phyloP scores from a whole-genome alignment of 2,329 filamentous ascomycete genomes.

The Talaromyces sp. region DNA sequence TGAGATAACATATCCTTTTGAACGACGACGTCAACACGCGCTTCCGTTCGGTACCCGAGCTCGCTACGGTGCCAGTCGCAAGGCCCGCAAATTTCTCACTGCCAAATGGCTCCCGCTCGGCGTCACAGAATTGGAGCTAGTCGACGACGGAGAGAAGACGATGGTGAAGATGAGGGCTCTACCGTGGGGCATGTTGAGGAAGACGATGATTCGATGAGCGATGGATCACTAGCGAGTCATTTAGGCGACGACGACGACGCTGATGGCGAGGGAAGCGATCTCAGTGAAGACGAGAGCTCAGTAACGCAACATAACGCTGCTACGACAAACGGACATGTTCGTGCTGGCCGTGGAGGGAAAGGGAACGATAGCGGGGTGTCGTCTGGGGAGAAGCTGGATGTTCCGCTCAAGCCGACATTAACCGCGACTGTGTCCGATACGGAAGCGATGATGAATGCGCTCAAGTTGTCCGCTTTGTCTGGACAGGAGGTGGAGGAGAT shows the following conservation, averaged over 20 bases:
- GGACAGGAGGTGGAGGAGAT: conserved; percentile 32
- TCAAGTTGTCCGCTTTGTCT: conserved; percentile 43
- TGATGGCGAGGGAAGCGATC: conserved; percentile 55
- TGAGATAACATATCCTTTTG: neutral
- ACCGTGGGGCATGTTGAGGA: conserved; percentile 43
- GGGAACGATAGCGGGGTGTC: conserved; percentile 22
- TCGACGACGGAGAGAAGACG: conserved; percentile 44
- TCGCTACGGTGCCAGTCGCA: conserved; percentile 9
- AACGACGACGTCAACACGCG: neutral
- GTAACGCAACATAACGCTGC: conserved; percentile 18
- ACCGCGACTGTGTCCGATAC: conserved; percentile 49
- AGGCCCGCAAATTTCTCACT: neutral
- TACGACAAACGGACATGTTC: conserved; percentile 14
- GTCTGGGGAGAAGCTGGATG: conserved; percentile 33
- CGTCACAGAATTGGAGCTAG: conserved; percentile 41
- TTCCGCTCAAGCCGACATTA: conserved; percentile 29
- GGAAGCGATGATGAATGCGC: conserved; percentile 57
- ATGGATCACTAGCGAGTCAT: conserved; percentile 54
- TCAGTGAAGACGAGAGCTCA: conserved; percentile 48
- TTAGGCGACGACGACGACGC: conserved; percentile 56
- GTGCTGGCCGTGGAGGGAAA: conserved; percentile 25
- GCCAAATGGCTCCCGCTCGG: conserved; percentile 39
- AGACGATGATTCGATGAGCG: conserved; percentile 60
- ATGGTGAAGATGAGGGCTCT: conserved; percentile 47
- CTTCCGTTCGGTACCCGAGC: conserved; percentile 11